phyloP scores from a whole-genome alignment of 2,329 filamentous ascomycete species.

The Xylaria multiplex region DNA sequence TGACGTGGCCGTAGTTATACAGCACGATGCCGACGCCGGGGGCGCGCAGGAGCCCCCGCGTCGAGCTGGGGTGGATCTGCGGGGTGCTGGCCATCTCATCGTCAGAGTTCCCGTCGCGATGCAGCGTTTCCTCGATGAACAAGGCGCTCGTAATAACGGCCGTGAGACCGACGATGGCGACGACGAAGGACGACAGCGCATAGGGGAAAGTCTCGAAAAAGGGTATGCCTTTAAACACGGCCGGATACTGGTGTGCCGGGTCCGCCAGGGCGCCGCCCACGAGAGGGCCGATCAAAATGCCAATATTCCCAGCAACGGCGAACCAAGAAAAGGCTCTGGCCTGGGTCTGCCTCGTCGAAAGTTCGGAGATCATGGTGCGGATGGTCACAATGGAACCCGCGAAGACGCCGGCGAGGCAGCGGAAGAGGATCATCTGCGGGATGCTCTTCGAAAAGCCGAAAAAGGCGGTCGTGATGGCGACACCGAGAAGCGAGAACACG shows the following conservation, averaged over 20 bases:
- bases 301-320: constrained; percentile 78
- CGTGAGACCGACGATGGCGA: constrained; percentile 63
- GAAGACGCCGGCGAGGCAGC: constrained; percentile 78
- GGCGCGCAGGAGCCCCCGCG: constrained; percentile 64
- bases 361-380: constrained; percentile 80
- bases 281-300: constrained; percentile 76
- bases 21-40: constrained; percentile 75
- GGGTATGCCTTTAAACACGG: constrained; percentile 61
- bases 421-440: constrained; percentile 78
- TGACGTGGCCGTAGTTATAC: constrained; percentile 71
- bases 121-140: constrained; percentile 71
- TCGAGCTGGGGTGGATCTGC: constrained; percentile 52
- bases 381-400: constrained; percentile 79
- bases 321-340: constrained; percentile 80
- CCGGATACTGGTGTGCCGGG: constrained; percentile 71
- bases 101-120: constrained; percentile 31
- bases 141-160: constrained; percentile 63
- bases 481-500: constrained; percentile 71
- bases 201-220: constrained; percentile 75
- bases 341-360: constrained; percentile 75
- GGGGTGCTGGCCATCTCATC: constrained; percentile 22
- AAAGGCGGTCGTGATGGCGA: constrained; percentile 67
- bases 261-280: constrained; percentile 76
- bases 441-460: constrained; percentile 75
- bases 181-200: constrained; percentile 69